Base-by-base conservation (phyloP, 1,139 yeast genomes). In the Taphrina confusa region DNA sequence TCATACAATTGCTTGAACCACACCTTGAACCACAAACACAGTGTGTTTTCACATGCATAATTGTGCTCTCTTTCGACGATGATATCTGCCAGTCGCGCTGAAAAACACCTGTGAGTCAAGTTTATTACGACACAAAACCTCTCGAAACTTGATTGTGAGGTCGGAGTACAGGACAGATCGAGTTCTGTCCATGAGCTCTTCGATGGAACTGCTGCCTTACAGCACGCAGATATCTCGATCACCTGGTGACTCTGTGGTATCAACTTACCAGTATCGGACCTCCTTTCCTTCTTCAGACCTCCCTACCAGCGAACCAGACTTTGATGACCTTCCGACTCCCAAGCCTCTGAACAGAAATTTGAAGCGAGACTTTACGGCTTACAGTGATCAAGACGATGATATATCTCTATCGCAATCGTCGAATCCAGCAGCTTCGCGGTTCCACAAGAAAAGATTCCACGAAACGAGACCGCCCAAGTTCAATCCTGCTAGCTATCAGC, bases 311-410 rank as follows among this genome's bases (percentile, higher is more conserved):
- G 52, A 47, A 22, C 52, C 52, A 11, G 52, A 47, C 16, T 33
- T 47, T 18, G 52, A 47, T 18, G 52, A 47, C 11, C 12, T 33
- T 14, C 42, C 52, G 20, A 47, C 52, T 6, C 52, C 52, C 14
- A 47, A 34, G 23, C 52, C 52, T 20, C 36, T 33, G 23, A 47
- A 47, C 31, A 20, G 52, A 9, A 47, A 22, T 22, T 18, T 47
- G 37, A 54, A 54, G 45, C 50, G 58, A 33, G 49, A 42, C 34
- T 54, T 54, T 25, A 46, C 58, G 4, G 58, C 58, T 6, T 54
- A 36, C 51, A 42, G 51, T 18, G 49, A 46, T 44, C 44, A 33
- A 3, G 49, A 42, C 23, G 58, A 54, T 23, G 51, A 54, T 0
- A 27, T 31, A 12, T 42, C 51, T 1, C 44, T 44, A n/a, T 54